Conservation (phyloP, 108 stramenopile species). For the Nitzschia sp. region DNA sequence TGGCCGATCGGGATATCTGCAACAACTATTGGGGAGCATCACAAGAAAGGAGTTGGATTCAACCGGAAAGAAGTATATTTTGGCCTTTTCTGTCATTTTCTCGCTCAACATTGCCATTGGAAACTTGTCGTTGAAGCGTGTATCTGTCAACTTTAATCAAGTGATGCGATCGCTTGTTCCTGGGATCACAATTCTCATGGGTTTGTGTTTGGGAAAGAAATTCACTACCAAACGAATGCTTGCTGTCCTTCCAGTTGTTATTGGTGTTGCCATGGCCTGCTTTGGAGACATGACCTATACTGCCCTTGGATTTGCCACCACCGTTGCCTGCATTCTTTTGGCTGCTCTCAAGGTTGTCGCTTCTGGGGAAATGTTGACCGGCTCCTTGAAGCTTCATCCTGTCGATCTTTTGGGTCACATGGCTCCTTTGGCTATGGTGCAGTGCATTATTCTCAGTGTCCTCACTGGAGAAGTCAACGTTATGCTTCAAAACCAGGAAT, state of each 20-base stretch:
- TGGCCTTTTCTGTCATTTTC: constrained; percentile 75
- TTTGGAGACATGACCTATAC: constrained; percentile 75
- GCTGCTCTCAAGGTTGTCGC: constrained; percentile 75
- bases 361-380: constrained; percentile 74
- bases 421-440: constrained; percentile 80
- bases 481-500: constrained; percentile 45
- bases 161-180: constrained; percentile 75
- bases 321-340: constrained; percentile 54
- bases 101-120: constrained; percentile 87
- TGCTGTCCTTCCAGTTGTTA: constrained; percentile 60
- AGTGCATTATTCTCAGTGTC: constrained; percentile 49
- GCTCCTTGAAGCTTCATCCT: constrained; percentile 69
- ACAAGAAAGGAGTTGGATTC: constrained; percentile 51
- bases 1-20: constrained; percentile 34
- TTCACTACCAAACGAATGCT: constrained; percentile 45
- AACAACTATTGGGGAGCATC: constrained; percentile 50
- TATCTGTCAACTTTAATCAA: constrained; percentile 90
- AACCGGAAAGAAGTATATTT: constrained; percentile 46
- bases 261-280: constrained; percentile 72
- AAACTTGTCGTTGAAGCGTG: constrained; percentile 67
- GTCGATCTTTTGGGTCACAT: constrained; percentile 78
- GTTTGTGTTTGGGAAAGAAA: constrained; percentile 46
- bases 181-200: constrained; percentile 71
- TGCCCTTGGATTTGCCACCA: constrained; percentile 59
- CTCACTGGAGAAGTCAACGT: constrained; percentile 59